Conservation (phyloP, 2,329 filamentous ascomycete genomes). For the Monilinia fructigena region DNA sequence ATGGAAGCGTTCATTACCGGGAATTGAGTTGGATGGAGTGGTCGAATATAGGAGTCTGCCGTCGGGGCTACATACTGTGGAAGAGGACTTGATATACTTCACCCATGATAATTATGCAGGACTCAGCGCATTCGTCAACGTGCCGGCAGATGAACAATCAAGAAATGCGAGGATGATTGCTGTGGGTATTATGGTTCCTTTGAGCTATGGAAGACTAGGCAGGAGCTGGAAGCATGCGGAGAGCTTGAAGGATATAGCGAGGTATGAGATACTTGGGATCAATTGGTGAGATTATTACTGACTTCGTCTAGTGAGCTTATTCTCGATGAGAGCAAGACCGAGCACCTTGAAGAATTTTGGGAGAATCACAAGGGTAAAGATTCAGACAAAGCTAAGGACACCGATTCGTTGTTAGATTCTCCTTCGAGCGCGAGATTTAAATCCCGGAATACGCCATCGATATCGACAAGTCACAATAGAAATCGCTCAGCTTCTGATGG, state of each 20-base stretch:
- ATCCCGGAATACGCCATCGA: conserved; percentile 37
- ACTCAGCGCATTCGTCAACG: conserved; percentile 87
- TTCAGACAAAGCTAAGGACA: conserved; percentile 26
- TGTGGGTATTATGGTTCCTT: conserved; percentile 81
- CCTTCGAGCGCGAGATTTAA: conserved; percentile 49
- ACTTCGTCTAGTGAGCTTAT: conserved; percentile 55
- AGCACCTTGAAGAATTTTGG: conserved; percentile 79
- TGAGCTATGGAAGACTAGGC: conserved; percentile 82
- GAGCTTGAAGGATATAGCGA: conserved; percentile 70
- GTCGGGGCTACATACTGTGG: conserved; percentile 85
- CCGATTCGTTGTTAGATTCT: conserved; percentile 38
- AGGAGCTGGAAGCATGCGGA: conserved; percentile 87
- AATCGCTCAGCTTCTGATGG: conserved; percentile 63
- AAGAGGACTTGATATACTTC: conserved; percentile 90
- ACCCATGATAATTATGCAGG: conserved; percentile 82
- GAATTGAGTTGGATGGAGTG: conserved; percentile 74
- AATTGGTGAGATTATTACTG: conserved; percentile 28
- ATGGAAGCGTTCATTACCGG: conserved; percentile 75
- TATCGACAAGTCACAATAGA: conserved; percentile 49
- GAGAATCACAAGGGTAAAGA: conserved; percentile 51
- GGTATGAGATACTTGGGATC: conserved; percentile 46
- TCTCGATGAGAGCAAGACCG: conserved; percentile 60
- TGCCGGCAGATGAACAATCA: conserved; percentile 71
- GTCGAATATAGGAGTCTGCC: conserved; percentile 97
- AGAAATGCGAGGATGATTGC: conserved; percentile 92